phyloP scores from a whole-genome alignment of 164 flowering plant species.

The Chloranthus sessilifolius region DNA sequence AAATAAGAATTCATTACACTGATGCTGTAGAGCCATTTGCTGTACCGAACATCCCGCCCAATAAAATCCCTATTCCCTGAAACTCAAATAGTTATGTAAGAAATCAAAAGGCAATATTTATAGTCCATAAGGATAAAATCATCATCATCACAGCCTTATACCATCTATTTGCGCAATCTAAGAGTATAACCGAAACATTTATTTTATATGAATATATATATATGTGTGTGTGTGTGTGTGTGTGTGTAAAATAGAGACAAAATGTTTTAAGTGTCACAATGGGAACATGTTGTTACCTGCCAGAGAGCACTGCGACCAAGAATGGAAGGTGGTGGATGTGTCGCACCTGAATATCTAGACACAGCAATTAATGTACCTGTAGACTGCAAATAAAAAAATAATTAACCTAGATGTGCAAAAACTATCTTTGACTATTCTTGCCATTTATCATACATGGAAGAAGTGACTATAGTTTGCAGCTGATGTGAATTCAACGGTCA shows the following conservation, averaged over 20 bases:
- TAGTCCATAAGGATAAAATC: too few species aligned
- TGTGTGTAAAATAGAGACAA: neutral
- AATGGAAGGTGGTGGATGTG: constrained; percentile 77
- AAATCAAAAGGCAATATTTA: too few species aligned
- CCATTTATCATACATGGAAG: too few species aligned
- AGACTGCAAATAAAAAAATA: constrained; percentile 39
- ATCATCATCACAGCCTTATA: too few species aligned
- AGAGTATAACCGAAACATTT: neutral
- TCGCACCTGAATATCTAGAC: constrained; percentile 70
- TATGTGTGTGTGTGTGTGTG: neutral
- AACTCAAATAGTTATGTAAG: constrained; percentile 7
- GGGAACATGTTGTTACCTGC: constrained; percentile 41
- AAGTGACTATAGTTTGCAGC: too few species aligned
- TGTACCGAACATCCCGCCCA: constrained; percentile 77
- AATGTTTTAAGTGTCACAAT: neutral
- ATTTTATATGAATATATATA: neutral
- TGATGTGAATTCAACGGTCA: too few species aligned
- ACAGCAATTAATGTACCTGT: constrained; percentile 63
- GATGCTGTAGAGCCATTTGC: constrained; percentile 73
- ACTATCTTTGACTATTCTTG: too few species aligned
- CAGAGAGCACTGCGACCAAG: constrained; percentile 73
- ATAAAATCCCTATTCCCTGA: constrained; percentile 70
- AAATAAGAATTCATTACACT: constrained; percentile 45
- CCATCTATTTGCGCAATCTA: too few species aligned
- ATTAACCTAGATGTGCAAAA: too few species aligned